Evolutionary conservation across 2,329 filamentous ascomycete genomes (phyloP), one percentile per base, ranked within the genome.

Genomic region (Colletotrichum melonis): DNA sequence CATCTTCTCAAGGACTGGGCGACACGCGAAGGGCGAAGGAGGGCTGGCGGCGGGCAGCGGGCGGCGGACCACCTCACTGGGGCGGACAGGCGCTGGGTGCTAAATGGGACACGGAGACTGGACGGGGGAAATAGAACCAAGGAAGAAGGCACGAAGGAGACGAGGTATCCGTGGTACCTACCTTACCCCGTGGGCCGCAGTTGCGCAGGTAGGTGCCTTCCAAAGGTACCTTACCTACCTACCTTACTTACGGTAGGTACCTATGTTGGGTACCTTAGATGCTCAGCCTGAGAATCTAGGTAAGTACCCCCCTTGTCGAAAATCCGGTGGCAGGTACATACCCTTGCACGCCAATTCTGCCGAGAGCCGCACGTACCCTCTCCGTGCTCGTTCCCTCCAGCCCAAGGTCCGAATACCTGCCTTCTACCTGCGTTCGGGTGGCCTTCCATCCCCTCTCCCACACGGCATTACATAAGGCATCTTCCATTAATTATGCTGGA

Each of bases 61-160:
- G 65, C 59, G 55, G 66, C 70, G 70, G 70, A 73, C 66, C 63
- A 42, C 38, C 38, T 42, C 38, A 62, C 66, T 73, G 42, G 66
- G 70, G 56, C 38, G 52, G 69, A 26, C 42, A 57, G 30, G 65
- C 42, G 59, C 64, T 52, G 69, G 28, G 28, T 32, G 42, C 42
- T 49, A 28, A 60, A 52, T 14, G 58, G 38, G n/a, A 26, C 35
- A 60, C 49, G 55, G 56, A 56, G 63, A 56, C 30, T 35, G 35
- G 49, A 30, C 28, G 28, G 46, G 49, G 65, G 46, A 42, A 42
- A 19, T 42, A 42, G 38, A 42, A 42, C 38, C 38, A 42, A 42
- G 38, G 28, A 56, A 68, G 42, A 57, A 46, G 54, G 67, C 16
- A 24, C n/a, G 5, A n/a, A 52, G 60, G 42, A 52, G 14, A 42